Base-by-base conservation (phyloP, 352 stramenopile species). In the Phytophthora citricola region DNA sequence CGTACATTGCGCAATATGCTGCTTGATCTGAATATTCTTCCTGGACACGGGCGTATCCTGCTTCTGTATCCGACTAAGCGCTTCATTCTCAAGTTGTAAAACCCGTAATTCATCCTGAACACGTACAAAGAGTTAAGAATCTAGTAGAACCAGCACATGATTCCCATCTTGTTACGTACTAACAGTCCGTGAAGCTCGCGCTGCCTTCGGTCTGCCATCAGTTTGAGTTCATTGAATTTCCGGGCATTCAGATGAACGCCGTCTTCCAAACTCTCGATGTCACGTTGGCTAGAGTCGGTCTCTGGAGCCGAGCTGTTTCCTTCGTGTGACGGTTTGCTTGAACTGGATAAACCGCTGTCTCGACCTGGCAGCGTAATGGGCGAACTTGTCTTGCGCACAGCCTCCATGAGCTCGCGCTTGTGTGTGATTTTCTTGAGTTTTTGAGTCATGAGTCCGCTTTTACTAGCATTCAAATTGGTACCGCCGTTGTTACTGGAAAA, bases 161-260 rank as follows among this genome's bases (percentile, higher is more conserved):
- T 39, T 26, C 24, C 17, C 29, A 22, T 12, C 20, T 40, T 32
- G 2, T 17, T 22, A 54, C 40, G 40, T 66, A 89, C 81, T 70
- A 91, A 61, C 4, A 94, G 55, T 10, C 49, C 34, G 56, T 85
- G 79, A 36, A 95, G 72, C 47, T 95, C 87, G 11, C 80, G 75
- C 36, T 95, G 83, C 31, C 73, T 78, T 14, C 76, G 64, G 34
- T 92, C 85, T 4, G 79, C 80, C 50, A 82, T 69, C 17, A 90
- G 80, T 61, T 91, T 91, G 40, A 87, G 75, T 36, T 95, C 87
- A 38, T 95, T 95, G 62, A 87, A 95, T 69, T 92, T 92, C 29
- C 85, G 69, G 0, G 80, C 87, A 39, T 90, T 92, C 1, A 71
- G 39, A 39, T 91, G 78, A 11, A 95, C 85, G 17, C 85, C 80